A percentile compares a stretch with the other conserved stretches of the same genome.
Evolutionary conservation across 805 yeast genomes (phyloP).

Genomic region (Starmerella cellae): DNA sequence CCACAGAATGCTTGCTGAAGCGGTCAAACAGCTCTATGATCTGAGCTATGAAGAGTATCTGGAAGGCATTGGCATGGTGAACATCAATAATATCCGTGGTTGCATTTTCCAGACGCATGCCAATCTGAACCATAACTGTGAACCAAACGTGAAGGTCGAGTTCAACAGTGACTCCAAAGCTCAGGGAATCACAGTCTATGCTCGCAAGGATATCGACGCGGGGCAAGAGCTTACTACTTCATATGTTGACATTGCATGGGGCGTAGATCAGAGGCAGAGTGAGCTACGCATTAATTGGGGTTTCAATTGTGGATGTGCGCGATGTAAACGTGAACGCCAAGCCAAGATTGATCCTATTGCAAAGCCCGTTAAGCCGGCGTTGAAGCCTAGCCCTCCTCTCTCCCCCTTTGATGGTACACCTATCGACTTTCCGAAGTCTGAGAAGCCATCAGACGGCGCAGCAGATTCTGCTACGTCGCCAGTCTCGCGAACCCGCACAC

Average conservation of each 20-base stretch:
- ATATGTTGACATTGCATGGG: constrained; percentile 55
- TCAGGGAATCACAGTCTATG: constrained; percentile 47
- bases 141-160: constrained; percentile 48
- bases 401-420: background rate
- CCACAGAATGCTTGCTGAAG: constrained; percentile 35
- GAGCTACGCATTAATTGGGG: constrained; percentile 68
- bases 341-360: constrained; percentile 1
- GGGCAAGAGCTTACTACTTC: constrained; percentile 60
- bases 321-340: constrained; percentile 39
- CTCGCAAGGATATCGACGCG: constrained; percentile 42
- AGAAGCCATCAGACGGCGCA: background rate
- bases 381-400: constrained; percentile 5
- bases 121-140: constrained; percentile 65
- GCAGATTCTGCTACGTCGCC: background rate
- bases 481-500: constrained; percentile 1
- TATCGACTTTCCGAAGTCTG: background rate
- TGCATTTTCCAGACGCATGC: constrained; percentile 50
- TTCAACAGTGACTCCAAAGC: constrained; percentile 30
- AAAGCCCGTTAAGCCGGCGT: constrained; percentile 6
- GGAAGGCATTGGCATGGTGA: constrained; percentile 54
- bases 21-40: constrained; percentile 30
- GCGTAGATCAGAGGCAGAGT: constrained; percentile 48
- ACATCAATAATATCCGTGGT: constrained; percentile 59
- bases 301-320: constrained; percentile 51
- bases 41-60: constrained; percentile 43